Evolutionary conservation across 305 asterid species (phyloP).

Genomic region (Galium porrigens): DNA sequence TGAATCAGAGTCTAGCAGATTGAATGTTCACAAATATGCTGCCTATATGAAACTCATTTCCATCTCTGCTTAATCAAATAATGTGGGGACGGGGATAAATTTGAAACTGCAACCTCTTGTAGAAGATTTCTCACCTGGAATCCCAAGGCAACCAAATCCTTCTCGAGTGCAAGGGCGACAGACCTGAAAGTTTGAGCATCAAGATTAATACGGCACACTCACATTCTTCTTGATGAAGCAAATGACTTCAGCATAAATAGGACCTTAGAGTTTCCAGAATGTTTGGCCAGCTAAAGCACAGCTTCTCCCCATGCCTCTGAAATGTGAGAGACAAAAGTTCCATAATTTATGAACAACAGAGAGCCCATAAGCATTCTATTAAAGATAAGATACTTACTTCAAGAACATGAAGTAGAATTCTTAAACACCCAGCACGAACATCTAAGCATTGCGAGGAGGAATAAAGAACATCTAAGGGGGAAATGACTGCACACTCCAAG

Average conservation of each 20-base stretch:
- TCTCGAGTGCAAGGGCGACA: constrained; percentile 73
- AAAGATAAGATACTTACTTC: constrained; percentile 40
- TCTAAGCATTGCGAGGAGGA: constrained; percentile 59
- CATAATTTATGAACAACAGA: not conserved
- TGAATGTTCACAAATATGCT: not conserved
- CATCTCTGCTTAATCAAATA: not conserved
- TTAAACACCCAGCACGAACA: constrained; percentile 70
- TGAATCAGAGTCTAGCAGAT: constrained; percentile 2
- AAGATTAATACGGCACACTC: constrained; percentile 1
- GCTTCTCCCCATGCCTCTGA: constrained; percentile 94
- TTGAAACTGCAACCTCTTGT: not conserved
- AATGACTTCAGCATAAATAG: constrained; percentile 10
- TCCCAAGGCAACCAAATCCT: constrained; percentile 81
- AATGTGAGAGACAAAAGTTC: constrained; percentile 23
- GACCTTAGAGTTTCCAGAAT: constrained; percentile 83
- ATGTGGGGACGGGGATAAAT: not conserved
- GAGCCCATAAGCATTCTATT: not conserved
- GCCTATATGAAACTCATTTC: not conserved
- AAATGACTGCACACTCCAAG: constrained; percentile 75
- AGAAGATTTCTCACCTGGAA: constrained; percentile 64
- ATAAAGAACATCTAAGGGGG: constrained; percentile 65
- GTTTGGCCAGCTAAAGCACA: constrained; percentile 75
- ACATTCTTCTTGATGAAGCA: not conserved
- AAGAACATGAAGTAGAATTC: constrained; percentile 81
- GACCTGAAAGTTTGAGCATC: constrained; percentile 37